Base-by-base conservation (phyloP, 2,329 filamentous ascomycete genomes). In the Botrytis cinerea region DNA sequence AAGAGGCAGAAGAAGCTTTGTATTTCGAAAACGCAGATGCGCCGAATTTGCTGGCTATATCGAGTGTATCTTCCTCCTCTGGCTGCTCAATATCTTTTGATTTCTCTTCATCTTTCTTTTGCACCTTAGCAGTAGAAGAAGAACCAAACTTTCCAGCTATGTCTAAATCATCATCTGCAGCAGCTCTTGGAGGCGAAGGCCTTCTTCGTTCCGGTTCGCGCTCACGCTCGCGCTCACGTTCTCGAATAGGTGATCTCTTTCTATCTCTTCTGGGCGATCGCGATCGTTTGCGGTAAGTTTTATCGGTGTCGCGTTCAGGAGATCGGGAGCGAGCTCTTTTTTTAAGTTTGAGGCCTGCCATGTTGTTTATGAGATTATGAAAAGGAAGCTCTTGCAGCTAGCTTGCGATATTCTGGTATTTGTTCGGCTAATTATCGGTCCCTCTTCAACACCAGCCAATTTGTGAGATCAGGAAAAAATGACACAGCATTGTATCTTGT, bases 131-230 rank as follows among this genome's bases (percentile, higher is more conserved):
- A 22, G 46, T 25, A 48, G 71, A 67, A 40, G 74, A 75, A 32
- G 74, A 14, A 12, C 79, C 79, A 60, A 81, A 81, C 73, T 80
- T 81, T n/a, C 78, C 78, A 67, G 78, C 78, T 35, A 80, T 74
- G 32, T 79, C 79, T 45, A 81, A 80, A 71, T 80, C 79, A 70
- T 80, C 80, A 40, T 80, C 75, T 14, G 77, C 75, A 16, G 75
- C 75, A 71, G 69, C 54, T 69, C 20, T 38, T 77, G 83, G 83
- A 70, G 79, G 84, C 64, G 84, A 80, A 74, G 89, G 89, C 70
- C 88, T 87, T 75, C 87, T 83, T 73, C 87, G 82, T 73, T 82
- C 75, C 28, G 76, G 77, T 28, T 71, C 68, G 75, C 75, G 71
- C 67, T 76, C 73, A 72, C 86, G 84, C 64, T 84, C 83, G 45